These are phyloP conservation scores for Solanum neorickii DNA, from an alignment of 257 asterid genomes.

Conservation along the genomic window DNA sequence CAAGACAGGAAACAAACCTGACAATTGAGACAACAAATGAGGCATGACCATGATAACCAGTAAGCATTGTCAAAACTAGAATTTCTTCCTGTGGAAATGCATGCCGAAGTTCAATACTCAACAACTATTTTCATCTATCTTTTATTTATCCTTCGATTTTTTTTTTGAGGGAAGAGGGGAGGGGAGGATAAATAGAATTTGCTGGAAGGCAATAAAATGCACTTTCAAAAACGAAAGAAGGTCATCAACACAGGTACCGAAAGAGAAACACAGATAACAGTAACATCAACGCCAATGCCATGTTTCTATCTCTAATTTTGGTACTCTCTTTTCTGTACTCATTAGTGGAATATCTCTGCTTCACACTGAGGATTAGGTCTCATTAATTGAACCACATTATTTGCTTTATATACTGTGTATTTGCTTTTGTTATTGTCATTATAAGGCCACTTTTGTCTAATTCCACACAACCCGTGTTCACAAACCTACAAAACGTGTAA, in stretches of 20 bases:
- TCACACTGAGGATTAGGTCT: neutral
- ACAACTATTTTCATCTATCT: neutral
- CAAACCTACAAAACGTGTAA: neutral
- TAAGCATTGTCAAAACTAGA: neutral
- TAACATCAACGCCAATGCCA: neutral
- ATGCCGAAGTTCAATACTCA: neutral
- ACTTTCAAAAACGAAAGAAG: neutral
- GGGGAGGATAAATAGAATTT: neutral
- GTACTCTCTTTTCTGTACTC: neutral
- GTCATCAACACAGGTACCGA: neutral
- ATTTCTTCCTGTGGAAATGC: neutral
- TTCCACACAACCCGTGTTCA: neutral
- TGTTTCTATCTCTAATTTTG: neutral
- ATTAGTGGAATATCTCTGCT: neutral
- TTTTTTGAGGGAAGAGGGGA: rapidly evolving
- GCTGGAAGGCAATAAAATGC: neutral
- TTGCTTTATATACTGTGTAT: neutral
- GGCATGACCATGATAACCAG: neutral
- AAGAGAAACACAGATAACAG: neutral
- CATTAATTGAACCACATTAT: neutral
- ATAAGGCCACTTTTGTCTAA: neutral
- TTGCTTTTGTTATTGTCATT: neutral
- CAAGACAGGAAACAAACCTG: conserved; percentile 84
- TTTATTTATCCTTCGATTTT: neutral
- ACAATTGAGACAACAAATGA: conserved; percentile 1